Evolutionary conservation across 108 stramenopile genomes (phyloP), one percentile per base, ranked within the genome.

Genomic region (Mediolabrus comicus): DNA sequence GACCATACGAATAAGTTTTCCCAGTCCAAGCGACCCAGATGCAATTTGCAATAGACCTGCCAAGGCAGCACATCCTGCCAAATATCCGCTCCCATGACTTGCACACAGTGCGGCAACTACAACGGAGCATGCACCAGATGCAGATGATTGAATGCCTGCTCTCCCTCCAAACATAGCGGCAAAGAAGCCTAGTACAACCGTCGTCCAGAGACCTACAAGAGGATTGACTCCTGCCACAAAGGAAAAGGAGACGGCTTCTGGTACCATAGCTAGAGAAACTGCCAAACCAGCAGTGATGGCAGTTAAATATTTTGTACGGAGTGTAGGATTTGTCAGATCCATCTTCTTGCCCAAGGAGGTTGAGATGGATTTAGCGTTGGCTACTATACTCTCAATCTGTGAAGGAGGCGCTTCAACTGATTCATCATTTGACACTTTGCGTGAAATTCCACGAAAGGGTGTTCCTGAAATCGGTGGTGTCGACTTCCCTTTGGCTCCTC

Each of bases 81-180:
- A 70, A 63, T 91, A 90, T 24, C 81, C 84, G n/a, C 80, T 63
- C 36, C 95, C 95, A 52, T 92, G 77, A 4, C 62, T 51, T 6
- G 78, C 86, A 71, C 93, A 91, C 10, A 95, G 71, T 22, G 81
- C 64, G 13, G 89, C 92, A 4, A 94, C 79, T 3, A 97, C 90
- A 43, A 96, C 90, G 13, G 87, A 81, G 72, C 89, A 89, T 17
- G 92, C 92, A 24, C 96, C 95, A 8, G 84, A 84, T 43, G 94
- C 92, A 56, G 87, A 85, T 38, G 87, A 89, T 33, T 87, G 82
- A 62, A 97, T 94, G 26, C 95, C 96, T 26, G 94, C 84, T 25
- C 93, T 84, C 0, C 57, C 65, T 26, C 95, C 95, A 57, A 95
- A 87, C 35, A 81, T 36, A 34, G 92, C 83, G 11, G 91, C 92